Conservation (phyloP, 2,329 filamentous ascomycete genomes). For the Aureobasidium subglaciale region DNA sequence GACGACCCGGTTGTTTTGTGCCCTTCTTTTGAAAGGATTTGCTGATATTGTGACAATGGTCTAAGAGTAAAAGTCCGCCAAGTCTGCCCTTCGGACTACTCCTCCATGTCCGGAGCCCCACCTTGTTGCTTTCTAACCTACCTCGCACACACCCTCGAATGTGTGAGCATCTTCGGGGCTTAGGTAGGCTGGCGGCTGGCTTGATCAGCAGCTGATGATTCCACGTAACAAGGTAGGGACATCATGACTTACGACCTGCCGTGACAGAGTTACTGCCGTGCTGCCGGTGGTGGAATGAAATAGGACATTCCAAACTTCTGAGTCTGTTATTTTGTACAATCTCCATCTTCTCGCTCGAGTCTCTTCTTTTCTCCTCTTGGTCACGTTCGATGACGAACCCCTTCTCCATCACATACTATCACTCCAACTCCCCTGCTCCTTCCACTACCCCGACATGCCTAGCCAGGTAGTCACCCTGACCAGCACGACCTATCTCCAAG, state of each 20-base stretch:
- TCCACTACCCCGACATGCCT: constrained; percentile 1
- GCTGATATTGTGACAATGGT: background rate
- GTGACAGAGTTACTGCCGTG: constrained; percentile 1
- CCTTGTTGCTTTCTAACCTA: constrained; percentile 10
- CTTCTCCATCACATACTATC: background rate
- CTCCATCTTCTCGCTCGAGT: background rate
- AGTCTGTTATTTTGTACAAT: constrained; percentile 5
- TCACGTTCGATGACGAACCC: background rate
- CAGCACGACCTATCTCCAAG: constrained; percentile 30
- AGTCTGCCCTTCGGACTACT: constrained; percentile 13
- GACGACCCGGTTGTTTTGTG: background rate
- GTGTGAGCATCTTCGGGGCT: constrained; percentile 3
- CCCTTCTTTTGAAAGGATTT: background rate
- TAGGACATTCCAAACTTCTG: constrained; percentile 7
- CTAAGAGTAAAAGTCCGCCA: background rate
- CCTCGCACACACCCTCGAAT: constrained; percentile 3
- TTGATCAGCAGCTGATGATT: constrained; percentile 15
- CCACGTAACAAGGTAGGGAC: background rate
- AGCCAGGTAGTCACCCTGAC: constrained; percentile 10
- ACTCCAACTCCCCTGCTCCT: background rate
- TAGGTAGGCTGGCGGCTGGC: constrained; percentile 8
- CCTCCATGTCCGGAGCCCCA: constrained; percentile 11
- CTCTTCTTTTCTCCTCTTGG: background rate
- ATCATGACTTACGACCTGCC: constrained; percentile 10
- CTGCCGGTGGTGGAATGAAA: constrained; percentile 11